A percentile compares a stretch with the other conserved stretches of the same genome.
Conservation (phyloP, 306 rosid genomes). For the Castanea sativa region DNA sequence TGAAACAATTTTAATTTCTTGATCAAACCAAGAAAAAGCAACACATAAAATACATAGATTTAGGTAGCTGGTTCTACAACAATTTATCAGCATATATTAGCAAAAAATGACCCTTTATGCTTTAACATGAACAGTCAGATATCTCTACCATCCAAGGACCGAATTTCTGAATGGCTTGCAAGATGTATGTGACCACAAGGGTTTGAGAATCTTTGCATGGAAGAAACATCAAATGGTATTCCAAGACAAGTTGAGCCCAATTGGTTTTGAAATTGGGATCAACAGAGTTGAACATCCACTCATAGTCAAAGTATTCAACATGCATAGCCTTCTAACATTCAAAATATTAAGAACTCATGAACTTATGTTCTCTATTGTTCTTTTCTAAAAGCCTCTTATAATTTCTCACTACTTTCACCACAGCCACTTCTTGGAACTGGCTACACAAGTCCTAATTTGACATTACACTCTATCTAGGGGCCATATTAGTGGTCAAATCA, state of each 20-base stretch:
- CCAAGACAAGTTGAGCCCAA: neutral
- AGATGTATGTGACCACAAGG: neutral
- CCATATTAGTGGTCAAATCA: neutral
- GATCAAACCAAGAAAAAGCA: neutral
- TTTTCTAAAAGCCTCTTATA: neutral
- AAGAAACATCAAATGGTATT: neutral
- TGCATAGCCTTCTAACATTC: neutral
- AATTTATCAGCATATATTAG: neutral
- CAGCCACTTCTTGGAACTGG: neutral
- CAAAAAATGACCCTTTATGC: neutral
- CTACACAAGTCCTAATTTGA: neutral
- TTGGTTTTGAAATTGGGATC: neutral
- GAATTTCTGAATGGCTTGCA: neutral
- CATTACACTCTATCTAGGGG: neutral
- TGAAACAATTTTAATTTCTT: neutral
- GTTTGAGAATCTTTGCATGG: neutral
- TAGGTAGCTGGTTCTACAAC: neutral
- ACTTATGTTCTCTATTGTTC: neutral
- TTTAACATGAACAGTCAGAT: neutral
- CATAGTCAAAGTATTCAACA: neutral
- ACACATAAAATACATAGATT: neutral
- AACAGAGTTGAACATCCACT: neutral
- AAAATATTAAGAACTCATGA: neutral
- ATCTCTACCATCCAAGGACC: neutral
- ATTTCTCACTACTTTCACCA: neutral